These are phyloP conservation scores for Phaeotremella skinneri DNA, from an alignment of 768 basidiomycete species.

Conservation along the genomic window DNA sequence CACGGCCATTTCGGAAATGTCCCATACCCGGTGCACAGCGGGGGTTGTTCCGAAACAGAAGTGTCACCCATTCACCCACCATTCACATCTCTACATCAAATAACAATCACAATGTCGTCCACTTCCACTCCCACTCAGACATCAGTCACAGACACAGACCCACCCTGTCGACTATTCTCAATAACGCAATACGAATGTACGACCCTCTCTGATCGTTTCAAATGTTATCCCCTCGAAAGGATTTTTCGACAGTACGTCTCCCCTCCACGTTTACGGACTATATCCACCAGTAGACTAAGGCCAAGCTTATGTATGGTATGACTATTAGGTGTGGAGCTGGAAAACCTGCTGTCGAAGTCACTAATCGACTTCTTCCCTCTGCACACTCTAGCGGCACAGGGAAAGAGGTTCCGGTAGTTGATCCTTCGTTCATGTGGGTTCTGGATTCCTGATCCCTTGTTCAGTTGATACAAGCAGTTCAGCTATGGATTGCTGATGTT, in stretches of 20 bases:
- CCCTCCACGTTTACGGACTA: not conserved
- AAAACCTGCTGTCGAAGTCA: constrained; percentile 42
- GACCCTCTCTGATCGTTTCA: constrained; percentile 33
- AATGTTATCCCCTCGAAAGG: constrained; percentile 48
- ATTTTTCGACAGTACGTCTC: constrained; percentile 47
- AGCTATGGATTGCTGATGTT: not conserved
- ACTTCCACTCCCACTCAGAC: not conserved
- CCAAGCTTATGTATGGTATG: too few species aligned
- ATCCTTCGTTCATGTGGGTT: constrained; percentile 36
- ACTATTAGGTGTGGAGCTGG: constrained; percentile 29
- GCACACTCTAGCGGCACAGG: constrained; percentile 5
- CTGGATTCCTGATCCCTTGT: not conserved
- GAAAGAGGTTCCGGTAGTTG: constrained; percentile 11
- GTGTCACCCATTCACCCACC: too few species aligned
- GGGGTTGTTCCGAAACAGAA: too few species aligned
- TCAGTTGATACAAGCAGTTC: too few species aligned
- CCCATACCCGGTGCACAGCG: too few species aligned
- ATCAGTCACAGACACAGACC: too few species aligned
- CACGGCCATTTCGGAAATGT: too few species aligned
- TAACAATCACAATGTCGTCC: not conserved
- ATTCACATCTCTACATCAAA: not conserved
- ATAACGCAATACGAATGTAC: constrained; percentile 49
- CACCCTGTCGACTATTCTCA: constrained; percentile 38
- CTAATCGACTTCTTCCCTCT: constrained; percentile 22
- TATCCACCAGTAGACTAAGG: too few species aligned